Percentiles rank a stretch among this genome's conserved stretches.
These are phyloP conservation scores for Pseudoneurospora amorphoporcata DNA, from an alignment of 495 filamentous ascomycete species.

Conservation along the genomic window DNA sequence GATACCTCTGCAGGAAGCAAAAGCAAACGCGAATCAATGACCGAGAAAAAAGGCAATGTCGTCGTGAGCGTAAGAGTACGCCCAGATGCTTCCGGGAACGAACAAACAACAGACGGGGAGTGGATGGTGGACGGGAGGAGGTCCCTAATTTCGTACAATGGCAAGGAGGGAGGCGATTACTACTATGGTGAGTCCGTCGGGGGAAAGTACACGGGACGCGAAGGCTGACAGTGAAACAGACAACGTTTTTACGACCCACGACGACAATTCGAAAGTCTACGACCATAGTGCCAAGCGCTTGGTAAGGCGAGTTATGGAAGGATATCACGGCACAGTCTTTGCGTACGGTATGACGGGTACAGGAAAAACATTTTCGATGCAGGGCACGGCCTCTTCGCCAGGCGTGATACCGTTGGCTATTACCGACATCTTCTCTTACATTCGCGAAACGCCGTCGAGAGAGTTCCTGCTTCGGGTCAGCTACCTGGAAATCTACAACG, in stretches of 20 bases:
- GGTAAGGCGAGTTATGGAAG: conserved; percentile 95
- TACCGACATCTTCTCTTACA: conserved; percentile 98
- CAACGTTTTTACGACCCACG: conserved; percentile 87
- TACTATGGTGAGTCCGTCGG: conserved; percentile 61
- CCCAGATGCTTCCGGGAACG: conserved; percentile 59
- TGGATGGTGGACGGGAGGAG: conserved; percentile 87
- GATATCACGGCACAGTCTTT: conserved; percentile 96
- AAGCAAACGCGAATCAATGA: conserved; percentile 36
- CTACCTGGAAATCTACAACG: conserved; percentile 98
- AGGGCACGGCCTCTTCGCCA: conserved; percentile 91
- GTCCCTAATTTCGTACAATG: conserved; percentile 70
- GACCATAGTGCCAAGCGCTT: conserved; percentile 88
- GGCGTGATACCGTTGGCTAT: conserved; percentile 96
- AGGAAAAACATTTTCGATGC: conserved; percentile 98
- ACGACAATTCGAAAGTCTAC: conserved; percentile 90
- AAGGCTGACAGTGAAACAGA: conserved; percentile 41
- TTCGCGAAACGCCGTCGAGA: conserved; percentile 87
- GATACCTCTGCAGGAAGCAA: conserved; percentile 29
- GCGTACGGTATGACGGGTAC: conserved; percentile 99
- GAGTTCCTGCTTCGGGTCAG: conserved; percentile 95
- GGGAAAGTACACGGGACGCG: not conserved
- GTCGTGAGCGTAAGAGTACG: conserved; percentile 90
- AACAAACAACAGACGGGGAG: conserved; percentile 60
- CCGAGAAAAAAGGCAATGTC: conserved; percentile 85
- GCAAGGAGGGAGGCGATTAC: conserved; percentile 86